These are phyloP conservation scores for Podila minutissima DNA, from an alignment of 192 early-diverging fungal species.

Conservation along the genomic window DNA sequence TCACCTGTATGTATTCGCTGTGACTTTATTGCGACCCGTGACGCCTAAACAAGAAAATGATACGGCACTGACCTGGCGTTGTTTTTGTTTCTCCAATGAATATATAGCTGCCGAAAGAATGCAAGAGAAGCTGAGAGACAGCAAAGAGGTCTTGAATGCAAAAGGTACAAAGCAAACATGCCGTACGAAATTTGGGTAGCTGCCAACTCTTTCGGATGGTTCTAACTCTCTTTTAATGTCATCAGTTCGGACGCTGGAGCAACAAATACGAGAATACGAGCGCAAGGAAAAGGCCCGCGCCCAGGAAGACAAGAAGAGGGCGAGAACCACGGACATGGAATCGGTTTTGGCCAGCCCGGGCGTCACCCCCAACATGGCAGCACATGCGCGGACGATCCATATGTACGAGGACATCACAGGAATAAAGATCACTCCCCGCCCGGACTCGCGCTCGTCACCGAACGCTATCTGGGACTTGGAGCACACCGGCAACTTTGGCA, in stretches of 20 bases:
- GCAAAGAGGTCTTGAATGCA: constrained; percentile 27
- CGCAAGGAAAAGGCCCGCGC: constrained; percentile 15
- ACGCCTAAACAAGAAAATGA: background rate
- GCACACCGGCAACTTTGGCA: constrained; percentile 28
- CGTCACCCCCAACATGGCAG: constrained; percentile 14
- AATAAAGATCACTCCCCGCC: constrained; percentile 21
- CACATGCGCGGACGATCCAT: constrained; percentile 12
- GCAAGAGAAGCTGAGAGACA: constrained; percentile 31
- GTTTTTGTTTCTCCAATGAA: background rate
- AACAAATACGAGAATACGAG: constrained; percentile 28
- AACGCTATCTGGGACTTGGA: constrained; percentile 35
- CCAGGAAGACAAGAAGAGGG: constrained; percentile 20
- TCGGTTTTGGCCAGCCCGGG: constrained; percentile 27
- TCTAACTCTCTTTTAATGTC: background rate
- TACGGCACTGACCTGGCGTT: background rate
- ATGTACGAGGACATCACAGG: constrained; percentile 31
- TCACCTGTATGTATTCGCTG: constrained; percentile 24
- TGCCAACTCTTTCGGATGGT: background rate
- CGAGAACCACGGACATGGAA: constrained; percentile 20
- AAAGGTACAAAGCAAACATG: constrained; percentile 13
- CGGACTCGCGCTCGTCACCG: constrained; percentile 12
- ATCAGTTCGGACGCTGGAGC: constrained; percentile 36
- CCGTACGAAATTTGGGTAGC: background rate
- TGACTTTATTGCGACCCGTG: background rate
- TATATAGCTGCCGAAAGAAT: constrained; percentile 25